phyloP scores from a whole-genome alignment of 176 grass and related monocot species.

The Oryza punctata region DNA sequence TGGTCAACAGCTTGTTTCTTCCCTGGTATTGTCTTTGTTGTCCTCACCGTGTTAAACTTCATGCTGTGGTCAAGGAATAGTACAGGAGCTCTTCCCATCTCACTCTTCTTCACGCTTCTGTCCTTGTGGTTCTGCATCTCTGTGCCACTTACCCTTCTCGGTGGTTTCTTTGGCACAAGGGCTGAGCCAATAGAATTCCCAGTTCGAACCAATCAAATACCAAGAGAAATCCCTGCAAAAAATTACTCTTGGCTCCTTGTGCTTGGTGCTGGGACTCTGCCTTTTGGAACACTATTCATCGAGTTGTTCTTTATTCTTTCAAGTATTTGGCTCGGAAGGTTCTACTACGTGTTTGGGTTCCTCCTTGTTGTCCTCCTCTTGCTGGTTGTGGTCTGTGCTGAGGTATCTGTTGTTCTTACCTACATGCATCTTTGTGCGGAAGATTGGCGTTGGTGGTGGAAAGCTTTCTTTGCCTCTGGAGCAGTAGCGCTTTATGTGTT shows the following conservation, averaged over 20 bases:
- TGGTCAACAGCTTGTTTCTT: conserved; percentile 91
- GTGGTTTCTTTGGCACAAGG: conserved; percentile 79
- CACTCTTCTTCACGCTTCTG: conserved; percentile 77
- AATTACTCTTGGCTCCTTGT: conserved; percentile 87
- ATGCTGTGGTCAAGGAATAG: conserved; percentile 84
- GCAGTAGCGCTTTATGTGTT: conserved; percentile 79
- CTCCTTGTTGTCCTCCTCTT: conserved; percentile 79
- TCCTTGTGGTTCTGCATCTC: conserved; percentile 92
- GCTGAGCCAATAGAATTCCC: conserved; percentile 69
- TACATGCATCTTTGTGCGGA: conserved; percentile 92
- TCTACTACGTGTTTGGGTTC: conserved; percentile 92
- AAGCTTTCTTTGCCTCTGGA: conserved; percentile 83
- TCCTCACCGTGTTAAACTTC: conserved; percentile 77
- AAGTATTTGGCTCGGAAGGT: conserved; percentile 88
- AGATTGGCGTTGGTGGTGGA: conserved; percentile 95
- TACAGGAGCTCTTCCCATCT: conserved; percentile 81
- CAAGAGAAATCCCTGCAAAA: conserved; percentile 73
- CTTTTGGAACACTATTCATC: conserved; percentile 90
- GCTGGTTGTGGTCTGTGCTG: conserved; percentile 79
- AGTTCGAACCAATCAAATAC: conserved; percentile 88
- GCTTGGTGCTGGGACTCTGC: conserved; percentile 80
- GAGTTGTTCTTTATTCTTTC: conserved; percentile 92
- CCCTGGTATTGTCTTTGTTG: conserved; percentile 73
- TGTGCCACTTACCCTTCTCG: conserved; percentile 83
- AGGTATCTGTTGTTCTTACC: conserved; percentile 88